Evolutionary conservation across 352 stramenopile genomes (phyloP).

Genomic region (Achlya hypogyna): DNA sequence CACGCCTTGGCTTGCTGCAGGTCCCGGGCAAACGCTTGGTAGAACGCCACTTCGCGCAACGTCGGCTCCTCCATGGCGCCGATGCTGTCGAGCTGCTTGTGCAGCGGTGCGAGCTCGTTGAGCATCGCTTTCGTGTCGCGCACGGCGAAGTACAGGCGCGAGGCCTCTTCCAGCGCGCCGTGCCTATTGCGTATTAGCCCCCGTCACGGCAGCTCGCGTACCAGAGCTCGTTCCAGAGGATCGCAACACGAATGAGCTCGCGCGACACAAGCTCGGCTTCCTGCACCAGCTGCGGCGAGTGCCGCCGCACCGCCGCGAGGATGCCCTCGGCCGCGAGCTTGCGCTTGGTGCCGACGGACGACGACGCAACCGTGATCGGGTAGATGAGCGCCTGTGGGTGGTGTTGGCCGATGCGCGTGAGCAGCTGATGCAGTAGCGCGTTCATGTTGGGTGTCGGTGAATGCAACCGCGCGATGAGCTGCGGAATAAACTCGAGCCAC

Average conservation of each 20-base stretch:
- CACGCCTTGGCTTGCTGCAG: slow-evolving; percentile 80
- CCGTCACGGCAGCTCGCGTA: no score
- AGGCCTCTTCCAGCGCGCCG: slow-evolving; percentile 96
- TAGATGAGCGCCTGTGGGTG: slow-evolving; percentile 99
- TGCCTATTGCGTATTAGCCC: no score
- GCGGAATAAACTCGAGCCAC: slow-evolving; percentile 98
- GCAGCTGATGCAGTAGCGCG: slow-evolving; percentile 64
- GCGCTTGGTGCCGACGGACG: slow-evolving; percentile 88
- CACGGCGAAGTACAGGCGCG: slow-evolving; percentile 96
- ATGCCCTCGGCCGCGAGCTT: slow-evolving; percentile 91
- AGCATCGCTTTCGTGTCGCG: slow-evolving; percentile 96
- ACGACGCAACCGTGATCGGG: slow-evolving; percentile 95
- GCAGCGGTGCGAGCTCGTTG: slow-evolving; percentile 90
- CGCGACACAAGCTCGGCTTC: slow-evolving; percentile 93
- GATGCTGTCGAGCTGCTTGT: slow-evolving; percentile 83
- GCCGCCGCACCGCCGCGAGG: slow-evolving; percentile 90
- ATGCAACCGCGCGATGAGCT: slow-evolving; percentile 92
- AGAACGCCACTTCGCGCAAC: slow-evolving; percentile 73
- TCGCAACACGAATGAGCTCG: slow-evolving; percentile 99
- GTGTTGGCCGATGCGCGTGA: slow-evolving; percentile 90
- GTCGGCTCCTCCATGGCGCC: slow-evolving; percentile 69
- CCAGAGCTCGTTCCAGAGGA: slow-evolving; percentile 99
- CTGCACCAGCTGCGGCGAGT: slow-evolving; percentile 94
- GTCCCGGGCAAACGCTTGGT: slow-evolving; percentile 90
- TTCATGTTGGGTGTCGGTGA: slow-evolving; percentile 73